phyloP scores from a whole-genome alignment of 2,329 filamentous ascomycete species.

The Diaporthe australafricana region DNA sequence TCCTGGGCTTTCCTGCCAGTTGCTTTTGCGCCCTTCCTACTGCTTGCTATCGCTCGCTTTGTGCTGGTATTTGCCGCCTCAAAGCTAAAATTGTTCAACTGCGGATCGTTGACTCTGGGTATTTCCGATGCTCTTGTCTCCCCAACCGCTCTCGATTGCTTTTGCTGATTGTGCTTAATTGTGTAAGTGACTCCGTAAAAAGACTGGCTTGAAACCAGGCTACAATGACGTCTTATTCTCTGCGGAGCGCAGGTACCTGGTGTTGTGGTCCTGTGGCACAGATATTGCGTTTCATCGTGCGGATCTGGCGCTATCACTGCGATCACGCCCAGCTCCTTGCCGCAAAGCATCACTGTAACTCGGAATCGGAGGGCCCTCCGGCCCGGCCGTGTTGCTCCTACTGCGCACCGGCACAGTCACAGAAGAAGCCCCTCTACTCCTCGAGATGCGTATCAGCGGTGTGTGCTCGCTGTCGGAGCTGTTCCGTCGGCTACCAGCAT shows the following conservation, averaged over 20 bases:
- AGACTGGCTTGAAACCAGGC: not conserved
- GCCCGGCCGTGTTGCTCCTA: constrained; percentile 42
- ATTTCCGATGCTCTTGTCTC: constrained; percentile 30
- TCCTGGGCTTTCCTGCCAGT: constrained; percentile 26
- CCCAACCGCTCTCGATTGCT: not conserved
- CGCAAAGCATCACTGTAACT: constrained; percentile 83
- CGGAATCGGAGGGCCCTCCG: constrained; percentile 75
- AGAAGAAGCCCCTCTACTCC: constrained; percentile 63
- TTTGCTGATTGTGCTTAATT: constrained; percentile 13
- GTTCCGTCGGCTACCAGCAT: constrained; percentile 65
- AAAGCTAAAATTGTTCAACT: constrained; percentile 26
- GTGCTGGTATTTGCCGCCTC: constrained; percentile 23
- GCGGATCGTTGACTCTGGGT: constrained; percentile 26
- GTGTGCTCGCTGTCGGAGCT: constrained; percentile 68
- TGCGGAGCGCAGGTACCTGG: not conserved
- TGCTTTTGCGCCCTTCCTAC: not conserved
- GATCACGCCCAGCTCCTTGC: constrained; percentile 61
- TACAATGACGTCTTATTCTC: not conserved
- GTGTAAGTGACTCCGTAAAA: constrained; percentile 1
- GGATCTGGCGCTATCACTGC: constrained; percentile 54
- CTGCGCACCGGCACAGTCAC: constrained; percentile 49
- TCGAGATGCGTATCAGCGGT: constrained; percentile 63
- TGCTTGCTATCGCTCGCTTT: constrained; percentile 23
- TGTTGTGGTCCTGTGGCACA: not conserved
- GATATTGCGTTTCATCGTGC: constrained; percentile 25